A percentile compares a stretch with the other conserved stretches of the same genome.
phyloP scores from a whole-genome alignment of 345 rosid species.

The Anastatica hierochuntica region DNA sequence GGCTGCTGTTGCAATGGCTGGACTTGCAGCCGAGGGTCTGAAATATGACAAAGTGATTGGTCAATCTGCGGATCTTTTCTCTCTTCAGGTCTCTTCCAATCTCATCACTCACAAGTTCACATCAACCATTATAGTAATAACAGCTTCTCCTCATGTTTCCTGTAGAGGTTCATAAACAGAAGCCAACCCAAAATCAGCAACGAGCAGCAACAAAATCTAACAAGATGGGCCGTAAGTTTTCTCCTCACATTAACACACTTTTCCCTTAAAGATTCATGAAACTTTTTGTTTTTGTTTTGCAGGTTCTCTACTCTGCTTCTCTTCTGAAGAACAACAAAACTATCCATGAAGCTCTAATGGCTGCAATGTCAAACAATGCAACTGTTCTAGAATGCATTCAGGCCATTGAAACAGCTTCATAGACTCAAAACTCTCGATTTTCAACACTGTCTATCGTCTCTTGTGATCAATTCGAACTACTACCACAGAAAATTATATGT shows the following conservation, averaged over 20 bases:
- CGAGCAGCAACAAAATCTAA: conserved; percentile 87
- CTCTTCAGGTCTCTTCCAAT: conserved; percentile 54
- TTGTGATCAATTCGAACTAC: background rate
- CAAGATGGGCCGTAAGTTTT: conserved; percentile 92
- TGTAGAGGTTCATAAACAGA: conserved; percentile 78
- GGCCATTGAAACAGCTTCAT: conserved; percentile 59
- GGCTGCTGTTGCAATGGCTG: conserved; percentile 89
- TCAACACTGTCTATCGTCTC: background rate
- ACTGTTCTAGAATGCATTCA: conserved; percentile 70
- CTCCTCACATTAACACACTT: background rate
- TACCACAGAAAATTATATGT: background rate
- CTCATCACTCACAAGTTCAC: background rate
- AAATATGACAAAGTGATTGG: conserved; percentile 88
- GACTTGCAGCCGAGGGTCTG: conserved; percentile 91
- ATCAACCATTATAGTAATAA: background rate
- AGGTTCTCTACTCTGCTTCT: conserved; percentile 78
- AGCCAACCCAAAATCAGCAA: conserved; percentile 74
- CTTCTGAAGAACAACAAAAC: conserved; percentile 68
- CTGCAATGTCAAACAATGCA: conserved; percentile 70
- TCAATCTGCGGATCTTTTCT: conserved; percentile 96
- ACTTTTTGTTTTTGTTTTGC: conserved; percentile 9
- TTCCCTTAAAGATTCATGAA: background rate
- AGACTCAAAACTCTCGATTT: conserved; percentile 1
- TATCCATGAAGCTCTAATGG: conserved; percentile 63
- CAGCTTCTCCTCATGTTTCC: background rate